Conservation (phyloP, 352 stramenopile genomes). For the Ochromonadaceae sp. region DNA sequence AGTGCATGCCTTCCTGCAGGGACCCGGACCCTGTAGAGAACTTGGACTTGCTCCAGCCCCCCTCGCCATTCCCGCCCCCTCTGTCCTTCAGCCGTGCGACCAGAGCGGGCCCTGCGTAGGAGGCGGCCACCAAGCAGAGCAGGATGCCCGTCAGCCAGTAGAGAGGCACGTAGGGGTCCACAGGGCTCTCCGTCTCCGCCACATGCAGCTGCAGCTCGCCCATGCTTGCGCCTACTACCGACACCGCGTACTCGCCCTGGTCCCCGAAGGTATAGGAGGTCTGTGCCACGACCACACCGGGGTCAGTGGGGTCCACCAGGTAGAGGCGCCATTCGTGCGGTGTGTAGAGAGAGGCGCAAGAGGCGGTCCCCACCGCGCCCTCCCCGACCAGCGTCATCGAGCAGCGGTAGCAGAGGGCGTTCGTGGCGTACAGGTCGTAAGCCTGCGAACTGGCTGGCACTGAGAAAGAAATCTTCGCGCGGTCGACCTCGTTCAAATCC, state of each 20-base stretch:
- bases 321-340: not conserved
- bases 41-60: no score
- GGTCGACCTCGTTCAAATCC: no score
- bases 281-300: not conserved
- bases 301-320: constrained; percentile 2
- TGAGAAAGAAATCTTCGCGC: no score
- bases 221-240: not conserved
- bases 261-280: constrained; percentile 2
- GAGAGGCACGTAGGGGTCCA: not conserved
- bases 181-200: not conserved
- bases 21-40: no score
- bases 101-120: not conserved
- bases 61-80: no score
- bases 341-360: not conserved
- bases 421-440: constrained; percentile 4
- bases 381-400: not conserved
- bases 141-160: not conserved
- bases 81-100: no score
- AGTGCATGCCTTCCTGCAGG: no score
- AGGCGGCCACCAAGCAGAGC: not conserved
- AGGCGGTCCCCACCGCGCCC: not conserved
- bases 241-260: not conserved
- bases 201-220: not conserved
- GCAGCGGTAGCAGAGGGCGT: constrained; percentile 4
- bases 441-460: no score